Evolutionary conservation across 345 rosid species (phyloP), one percentile per base, ranked within the genome.

Genomic region (Dipteronia dyeriana): DNA sequence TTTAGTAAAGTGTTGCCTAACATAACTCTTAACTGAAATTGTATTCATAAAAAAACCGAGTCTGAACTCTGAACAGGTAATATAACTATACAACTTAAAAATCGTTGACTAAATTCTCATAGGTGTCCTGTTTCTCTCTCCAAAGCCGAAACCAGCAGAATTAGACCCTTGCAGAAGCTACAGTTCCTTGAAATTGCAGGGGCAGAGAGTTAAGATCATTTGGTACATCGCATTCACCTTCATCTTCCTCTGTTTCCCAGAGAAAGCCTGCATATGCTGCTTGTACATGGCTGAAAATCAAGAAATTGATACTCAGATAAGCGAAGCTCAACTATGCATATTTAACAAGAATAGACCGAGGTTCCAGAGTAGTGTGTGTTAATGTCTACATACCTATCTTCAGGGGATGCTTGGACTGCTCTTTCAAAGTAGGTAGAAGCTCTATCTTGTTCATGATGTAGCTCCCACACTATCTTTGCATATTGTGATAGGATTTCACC

Each of bases 231-330:
- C 85, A 71, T 60, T 71, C 83, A 25, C 71, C 79, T 1, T 74
- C 83, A 11, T 82, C 88, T 51, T 84, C 87, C 68, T 87, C 91
- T 1, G 76, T 73, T 70, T 91, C 89, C 95, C 95, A 89, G 0
- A 89, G 87, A 68, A 91, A 87, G 19, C 81, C 76, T 9, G 95
- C 95, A 80, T 89, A 89, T 17, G 92, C 86, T 47, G 95, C 92
- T 5, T 86, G 91, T 47, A 91, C 88, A 78, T 86, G 87, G 81
- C 95, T 91, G 89, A 7, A 79, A 61, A 20, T n/a, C 0, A 0
- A 12, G 17, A 62, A 29, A 19, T 67, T 19, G 12, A 16, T 3
- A n/a, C 51, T 26, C 71, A 69, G 20, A 23, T 25, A 12, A 66
- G 12, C 70, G 4, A 9, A 47, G 69, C 38, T 53, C 22, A 49